Conservation (phyloP, 257 asterid genomes). For the Primulina huaijiensis region DNA sequence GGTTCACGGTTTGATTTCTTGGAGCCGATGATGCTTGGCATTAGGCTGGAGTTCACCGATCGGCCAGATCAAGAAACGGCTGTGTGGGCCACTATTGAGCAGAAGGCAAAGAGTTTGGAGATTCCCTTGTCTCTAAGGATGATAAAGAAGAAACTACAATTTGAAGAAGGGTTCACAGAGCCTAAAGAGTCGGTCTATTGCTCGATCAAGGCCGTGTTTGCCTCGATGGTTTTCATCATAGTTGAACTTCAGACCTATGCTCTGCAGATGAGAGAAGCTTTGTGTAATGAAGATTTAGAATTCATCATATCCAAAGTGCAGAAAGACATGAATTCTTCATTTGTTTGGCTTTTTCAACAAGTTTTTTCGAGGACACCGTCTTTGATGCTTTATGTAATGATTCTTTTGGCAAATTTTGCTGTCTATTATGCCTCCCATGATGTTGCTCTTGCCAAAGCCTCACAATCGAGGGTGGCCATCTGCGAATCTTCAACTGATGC, state of each 20-base stretch:
- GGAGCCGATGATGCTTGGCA: constrained; percentile 82
- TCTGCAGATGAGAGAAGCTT: constrained; percentile 58
- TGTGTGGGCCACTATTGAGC: constrained; percentile 52
- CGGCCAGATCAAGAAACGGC: constrained; percentile 62
- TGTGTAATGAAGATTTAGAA: constrained; percentile 61
- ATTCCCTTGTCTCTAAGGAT: constrained; percentile 78
- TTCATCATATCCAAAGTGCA: constrained; percentile 43
- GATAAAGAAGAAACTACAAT: constrained; percentile 66
- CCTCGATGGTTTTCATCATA: constrained; percentile 69
- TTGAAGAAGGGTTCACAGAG: constrained; percentile 33
- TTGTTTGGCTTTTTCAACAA: constrained; percentile 78
- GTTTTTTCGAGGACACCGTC: constrained; percentile 71
- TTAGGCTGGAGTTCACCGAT: constrained; percentile 62
- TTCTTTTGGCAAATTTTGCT: constrained; percentile 64
- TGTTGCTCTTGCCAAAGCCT: constrained; percentile 13
- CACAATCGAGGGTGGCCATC: constrained; percentile 10
- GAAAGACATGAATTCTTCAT: constrained; percentile 70
- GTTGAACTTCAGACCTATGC: constrained; percentile 75
- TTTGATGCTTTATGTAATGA: constrained; percentile 71
- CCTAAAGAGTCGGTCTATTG: constrained; percentile 38
- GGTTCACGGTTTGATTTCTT: constrained; percentile 50
- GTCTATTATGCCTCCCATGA: constrained; percentile 42
- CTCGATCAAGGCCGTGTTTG: constrained; percentile 57
- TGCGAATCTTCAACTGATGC: not conserved
- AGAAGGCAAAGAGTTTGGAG: constrained; percentile 65